Evolutionary conservation across 805 yeast genomes (phyloP).

Genomic region (Maudiozyma saulgeensis): DNA sequence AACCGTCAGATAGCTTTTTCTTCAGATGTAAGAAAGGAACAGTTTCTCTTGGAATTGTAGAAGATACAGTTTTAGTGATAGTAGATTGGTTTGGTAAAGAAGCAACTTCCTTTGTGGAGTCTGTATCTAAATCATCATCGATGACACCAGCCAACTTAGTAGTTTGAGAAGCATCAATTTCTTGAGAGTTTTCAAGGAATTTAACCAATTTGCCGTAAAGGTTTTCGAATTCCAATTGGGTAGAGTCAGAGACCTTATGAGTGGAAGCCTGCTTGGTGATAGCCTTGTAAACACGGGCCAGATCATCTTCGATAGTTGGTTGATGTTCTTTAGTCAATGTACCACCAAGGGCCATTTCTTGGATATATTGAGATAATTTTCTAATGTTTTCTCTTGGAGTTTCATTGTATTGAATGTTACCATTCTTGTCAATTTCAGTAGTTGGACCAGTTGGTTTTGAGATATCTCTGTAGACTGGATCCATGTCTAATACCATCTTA

Average conservation of each 20-base stretch:
- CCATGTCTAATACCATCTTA: constrained; percentile 65
- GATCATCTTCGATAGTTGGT: constrained; percentile 77
- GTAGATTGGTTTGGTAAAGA: constrained; percentile 67
- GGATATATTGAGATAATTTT: constrained; percentile 89
- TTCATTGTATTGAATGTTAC: constrained; percentile 78
- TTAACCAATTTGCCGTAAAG: constrained; percentile 61
- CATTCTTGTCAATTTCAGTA: constrained; percentile 79
- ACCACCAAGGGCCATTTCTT: constrained; percentile 95
- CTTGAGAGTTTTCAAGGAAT: constrained; percentile 59
- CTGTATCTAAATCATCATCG: constrained; percentile 41
- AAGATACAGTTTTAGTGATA: constrained; percentile 64
- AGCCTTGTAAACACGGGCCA: constrained; percentile 73
- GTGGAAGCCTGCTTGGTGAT: constrained; percentile 57
- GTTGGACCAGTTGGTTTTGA: constrained; percentile 91
- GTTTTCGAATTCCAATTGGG: constrained; percentile 61
- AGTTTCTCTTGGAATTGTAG: constrained; percentile 68
- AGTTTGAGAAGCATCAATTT: constrained; percentile 58
- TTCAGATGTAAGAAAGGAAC: constrained; percentile 92
- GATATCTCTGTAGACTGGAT: constrained; percentile 94
- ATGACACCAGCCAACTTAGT: constrained; percentile 45
- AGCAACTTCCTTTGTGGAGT: constrained; percentile 70
- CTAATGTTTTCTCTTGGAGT: constrained; percentile 82
- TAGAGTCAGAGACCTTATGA: constrained; percentile 41
- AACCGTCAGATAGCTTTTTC: constrained; percentile 59
- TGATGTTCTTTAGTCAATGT: constrained; percentile 58